Evolutionary conservation across 495 filamentous ascomycete genomes (phyloP).

Genomic region (Podospora conica): DNA sequence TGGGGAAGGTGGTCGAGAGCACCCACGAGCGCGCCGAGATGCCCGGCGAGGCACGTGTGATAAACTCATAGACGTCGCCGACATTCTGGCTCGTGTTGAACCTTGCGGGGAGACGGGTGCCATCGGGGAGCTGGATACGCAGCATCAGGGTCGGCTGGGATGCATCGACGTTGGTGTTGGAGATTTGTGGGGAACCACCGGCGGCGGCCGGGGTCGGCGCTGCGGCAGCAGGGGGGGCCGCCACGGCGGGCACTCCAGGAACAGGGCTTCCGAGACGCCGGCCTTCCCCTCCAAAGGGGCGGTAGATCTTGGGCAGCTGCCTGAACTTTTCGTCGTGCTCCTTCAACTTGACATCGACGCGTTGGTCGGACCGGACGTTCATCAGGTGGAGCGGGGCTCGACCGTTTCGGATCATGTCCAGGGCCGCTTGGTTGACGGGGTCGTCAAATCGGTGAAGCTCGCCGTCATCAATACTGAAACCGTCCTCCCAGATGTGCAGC

Average conservation of each 20-base stretch:
- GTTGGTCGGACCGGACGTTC: conserved; percentile 77
- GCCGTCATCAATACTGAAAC: conserved; percentile 93
- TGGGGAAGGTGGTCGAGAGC: conserved; percentile 93
- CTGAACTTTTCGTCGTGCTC: conserved; percentile 81
- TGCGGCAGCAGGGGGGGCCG: conserved; percentile 30
- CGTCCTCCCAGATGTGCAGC: conserved; percentile 88
- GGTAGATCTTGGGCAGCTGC: conserved; percentile 76
- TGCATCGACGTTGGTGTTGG: conserved; percentile 55
- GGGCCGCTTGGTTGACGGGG: conserved; percentile 71
- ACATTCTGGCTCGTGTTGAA: conserved; percentile 93
- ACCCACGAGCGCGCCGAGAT: conserved; percentile 61
- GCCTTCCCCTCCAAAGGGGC: conserved; percentile 76
- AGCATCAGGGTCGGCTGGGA: conserved; percentile 72
- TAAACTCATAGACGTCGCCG: conserved; percentile 84
- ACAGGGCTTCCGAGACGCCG: conserved; percentile 89
- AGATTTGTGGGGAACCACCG: conserved; percentile 24
- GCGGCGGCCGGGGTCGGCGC: conserved; percentile 33
- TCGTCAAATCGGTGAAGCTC: conserved; percentile 85
- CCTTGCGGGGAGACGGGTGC: conserved; percentile 73
- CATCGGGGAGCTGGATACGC: conserved; percentile 86
- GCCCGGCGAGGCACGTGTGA: conserved; percentile 58
- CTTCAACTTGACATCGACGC: conserved; percentile 84
- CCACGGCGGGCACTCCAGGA: conserved; percentile 50
- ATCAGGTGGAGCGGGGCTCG: conserved; percentile 83
- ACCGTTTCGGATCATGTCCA: conserved; percentile 79